Evolutionary conservation across 2,329 filamentous ascomycete species (phyloP).

Genomic region (Xylariaceae sp.): DNA sequence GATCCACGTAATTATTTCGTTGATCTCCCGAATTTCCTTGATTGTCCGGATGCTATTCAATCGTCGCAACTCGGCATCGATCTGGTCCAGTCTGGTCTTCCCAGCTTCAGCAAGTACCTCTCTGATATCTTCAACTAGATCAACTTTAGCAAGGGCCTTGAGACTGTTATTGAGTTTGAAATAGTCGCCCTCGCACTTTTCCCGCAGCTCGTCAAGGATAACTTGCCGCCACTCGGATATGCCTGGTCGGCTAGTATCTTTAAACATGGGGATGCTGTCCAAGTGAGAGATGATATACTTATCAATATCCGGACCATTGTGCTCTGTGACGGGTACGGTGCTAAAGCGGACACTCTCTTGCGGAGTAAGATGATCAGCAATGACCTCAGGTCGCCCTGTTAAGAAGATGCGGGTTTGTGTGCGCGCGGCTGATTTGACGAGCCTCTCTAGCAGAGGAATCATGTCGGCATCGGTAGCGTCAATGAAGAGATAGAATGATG

Average conservation of each 20-base stretch:
- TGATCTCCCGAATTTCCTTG: conserved; percentile 36
- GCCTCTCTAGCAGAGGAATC: conserved; percentile 23
- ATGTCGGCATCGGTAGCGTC: conserved; percentile 27
- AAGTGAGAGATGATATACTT: conserved; percentile 30
- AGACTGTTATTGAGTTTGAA: conserved; percentile 31
- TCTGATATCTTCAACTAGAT: conserved; percentile 34
- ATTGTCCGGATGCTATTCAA: conserved; percentile 31
- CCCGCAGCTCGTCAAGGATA: conserved; percentile 25
- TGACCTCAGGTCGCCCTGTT: conserved; percentile 20
- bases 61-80: conserved; percentile 30
- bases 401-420: conserved; percentile 27
- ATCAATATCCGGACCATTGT: conserved; percentile 28
- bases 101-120: conserved; percentile 29
- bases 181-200: conserved; percentile 30
- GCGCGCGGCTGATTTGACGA: conserved; percentile 17
- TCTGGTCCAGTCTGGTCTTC: conserved; percentile 30
- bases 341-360: conserved; percentile 14
- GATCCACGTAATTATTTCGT: conserved; percentile 37
- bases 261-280: conserved; percentile 30
- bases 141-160: conserved; percentile 30
- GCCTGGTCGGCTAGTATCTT: conserved; percentile 22
- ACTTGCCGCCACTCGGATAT: conserved; percentile 32
- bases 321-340: conserved; percentile 23
- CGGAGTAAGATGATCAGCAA: conserved; percentile 16
- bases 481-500: conserved; percentile 32